These are phyloP conservation scores for Gossypium lobatum DNA, from an alignment of 441 rosid genomes.

Conservation along the genomic window DNA sequence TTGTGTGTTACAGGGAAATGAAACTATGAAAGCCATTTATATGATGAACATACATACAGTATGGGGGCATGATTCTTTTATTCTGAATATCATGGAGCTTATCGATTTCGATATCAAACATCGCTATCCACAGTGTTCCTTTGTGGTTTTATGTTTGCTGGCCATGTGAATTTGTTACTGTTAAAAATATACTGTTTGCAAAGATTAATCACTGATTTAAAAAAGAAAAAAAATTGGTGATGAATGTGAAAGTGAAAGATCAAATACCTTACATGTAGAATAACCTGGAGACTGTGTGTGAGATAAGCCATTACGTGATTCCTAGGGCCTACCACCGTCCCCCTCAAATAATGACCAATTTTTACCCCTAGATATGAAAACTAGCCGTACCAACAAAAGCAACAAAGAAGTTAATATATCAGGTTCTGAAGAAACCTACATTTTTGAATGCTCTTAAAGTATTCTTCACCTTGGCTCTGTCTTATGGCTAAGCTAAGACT, in stretches of 20 bases:
- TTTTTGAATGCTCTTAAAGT: background rate
- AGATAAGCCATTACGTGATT: background rate
- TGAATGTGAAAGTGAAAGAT: background rate
- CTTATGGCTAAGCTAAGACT: background rate
- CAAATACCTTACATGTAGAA: background rate
- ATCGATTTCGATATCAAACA: background rate
- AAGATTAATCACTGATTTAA: background rate
- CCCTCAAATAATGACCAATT: background rate
- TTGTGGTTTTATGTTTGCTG: background rate
- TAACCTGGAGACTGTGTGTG: background rate
- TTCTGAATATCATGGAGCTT: constrained; percentile 4
- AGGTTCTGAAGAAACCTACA: background rate
- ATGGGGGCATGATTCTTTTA: background rate
- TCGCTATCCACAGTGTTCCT: background rate
- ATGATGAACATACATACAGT: background rate
- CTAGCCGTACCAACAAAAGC: background rate
- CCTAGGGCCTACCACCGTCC: constrained; percentile 1
- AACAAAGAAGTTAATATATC: background rate
- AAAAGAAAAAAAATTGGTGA: background rate
- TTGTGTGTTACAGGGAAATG: background rate
- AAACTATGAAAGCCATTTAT: background rate
- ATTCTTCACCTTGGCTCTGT: background rate
- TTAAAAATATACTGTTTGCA: background rate
- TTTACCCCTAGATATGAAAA: no score
- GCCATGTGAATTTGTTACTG: constrained; percentile 6